These are phyloP conservation scores for Yarrowia sp. DNA, from an alignment of 805 yeast species.

Conservation along the genomic window DNA sequence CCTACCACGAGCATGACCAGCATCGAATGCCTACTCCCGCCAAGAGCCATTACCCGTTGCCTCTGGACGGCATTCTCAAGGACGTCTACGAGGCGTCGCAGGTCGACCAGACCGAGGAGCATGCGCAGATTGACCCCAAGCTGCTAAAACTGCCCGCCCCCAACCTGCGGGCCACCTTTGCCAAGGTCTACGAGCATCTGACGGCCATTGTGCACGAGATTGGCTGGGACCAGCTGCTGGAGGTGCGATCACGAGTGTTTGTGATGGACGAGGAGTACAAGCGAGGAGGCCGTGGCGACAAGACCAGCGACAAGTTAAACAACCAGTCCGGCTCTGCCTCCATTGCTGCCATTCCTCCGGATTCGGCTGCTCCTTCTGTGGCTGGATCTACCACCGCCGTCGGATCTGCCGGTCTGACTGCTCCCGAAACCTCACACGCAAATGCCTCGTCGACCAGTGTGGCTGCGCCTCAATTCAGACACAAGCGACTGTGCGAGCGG, in stretches of 20 bases:
- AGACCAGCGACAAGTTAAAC: background rate
- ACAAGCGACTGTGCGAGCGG: constrained; percentile 63
- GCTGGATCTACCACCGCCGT: background rate
- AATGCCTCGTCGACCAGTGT: background rate
- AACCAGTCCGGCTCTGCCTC: background rate
- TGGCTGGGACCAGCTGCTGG: constrained; percentile 81
- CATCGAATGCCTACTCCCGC: constrained; percentile 46
- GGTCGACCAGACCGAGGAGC: constrained; percentile 32
- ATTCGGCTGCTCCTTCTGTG: background rate
- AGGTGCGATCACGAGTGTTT: constrained; percentile 65
- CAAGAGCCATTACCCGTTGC: constrained; percentile 48
- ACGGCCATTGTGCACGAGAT: constrained; percentile 61
- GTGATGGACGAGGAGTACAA: constrained; percentile 75
- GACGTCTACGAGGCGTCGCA: constrained; percentile 45
- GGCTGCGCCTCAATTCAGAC: constrained; percentile 32
- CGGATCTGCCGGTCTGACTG: background rate
- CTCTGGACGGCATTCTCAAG: constrained; percentile 51
- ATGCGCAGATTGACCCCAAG: constrained; percentile 45
- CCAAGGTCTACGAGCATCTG: constrained; percentile 63
- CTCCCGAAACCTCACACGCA: constrained; percentile 6
- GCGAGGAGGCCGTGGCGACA: constrained; percentile 31
- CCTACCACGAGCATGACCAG: constrained; percentile 46
- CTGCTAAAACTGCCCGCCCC: constrained; percentile 52
- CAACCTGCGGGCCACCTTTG: constrained; percentile 50
- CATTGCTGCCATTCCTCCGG: constrained; percentile 7